Conservation (phyloP, 345 rosid species). For the Draba incana region DNA sequence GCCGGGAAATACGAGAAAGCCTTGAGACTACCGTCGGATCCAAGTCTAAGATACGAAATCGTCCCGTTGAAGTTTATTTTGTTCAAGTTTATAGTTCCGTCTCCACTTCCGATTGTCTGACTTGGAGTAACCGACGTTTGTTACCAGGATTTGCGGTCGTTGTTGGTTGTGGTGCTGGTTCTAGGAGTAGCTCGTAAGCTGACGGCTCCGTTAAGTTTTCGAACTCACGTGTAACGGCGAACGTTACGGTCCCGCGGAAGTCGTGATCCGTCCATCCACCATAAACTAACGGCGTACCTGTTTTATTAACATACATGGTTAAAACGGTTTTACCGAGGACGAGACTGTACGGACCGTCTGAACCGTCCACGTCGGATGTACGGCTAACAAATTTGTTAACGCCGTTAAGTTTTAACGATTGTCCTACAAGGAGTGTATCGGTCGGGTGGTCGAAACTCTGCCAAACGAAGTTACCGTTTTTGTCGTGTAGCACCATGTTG, state of each 20-base stretch:
- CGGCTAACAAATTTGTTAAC: conserved; percentile 63
- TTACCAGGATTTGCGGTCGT: conserved; percentile 24
- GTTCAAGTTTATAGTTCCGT: conserved; percentile 19
- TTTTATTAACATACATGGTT: conserved; percentile 47
- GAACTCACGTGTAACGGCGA: conserved; percentile 16
- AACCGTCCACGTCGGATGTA: conserved; percentile 43
- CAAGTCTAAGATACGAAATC: conserved; percentile 50
- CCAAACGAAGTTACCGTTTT: conserved; percentile 54
- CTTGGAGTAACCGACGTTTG: conserved; percentile 38
- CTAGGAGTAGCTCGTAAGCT: conserved; percentile 35
- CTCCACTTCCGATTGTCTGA: conserved; percentile 23
- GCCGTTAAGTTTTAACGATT: conserved; percentile 44
- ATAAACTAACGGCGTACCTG: conserved; percentile 44
- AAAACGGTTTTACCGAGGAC: conserved; percentile 48
- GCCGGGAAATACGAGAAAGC: conserved; percentile 48
- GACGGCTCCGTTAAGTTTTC: conserved; percentile 32
- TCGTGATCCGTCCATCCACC: conserved; percentile 30
- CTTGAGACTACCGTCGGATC: conserved; percentile 58
- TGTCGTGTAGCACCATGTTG: conserved; percentile 60
- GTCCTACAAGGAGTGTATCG: conserved; percentile 64
- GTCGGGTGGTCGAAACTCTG: conserved; percentile 68
- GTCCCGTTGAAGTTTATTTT: conserved; percentile 58
- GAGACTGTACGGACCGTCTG: conserved; percentile 57
- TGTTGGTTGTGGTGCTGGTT: conserved; percentile 38
- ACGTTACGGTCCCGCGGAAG: conserved; percentile 39